Percentiles rank a stretch among this genome's conserved stretches.
Evolutionary conservation across 192 early-diverging fungal species (phyloP).

Genomic region (Backusella tuberculispora): DNA sequence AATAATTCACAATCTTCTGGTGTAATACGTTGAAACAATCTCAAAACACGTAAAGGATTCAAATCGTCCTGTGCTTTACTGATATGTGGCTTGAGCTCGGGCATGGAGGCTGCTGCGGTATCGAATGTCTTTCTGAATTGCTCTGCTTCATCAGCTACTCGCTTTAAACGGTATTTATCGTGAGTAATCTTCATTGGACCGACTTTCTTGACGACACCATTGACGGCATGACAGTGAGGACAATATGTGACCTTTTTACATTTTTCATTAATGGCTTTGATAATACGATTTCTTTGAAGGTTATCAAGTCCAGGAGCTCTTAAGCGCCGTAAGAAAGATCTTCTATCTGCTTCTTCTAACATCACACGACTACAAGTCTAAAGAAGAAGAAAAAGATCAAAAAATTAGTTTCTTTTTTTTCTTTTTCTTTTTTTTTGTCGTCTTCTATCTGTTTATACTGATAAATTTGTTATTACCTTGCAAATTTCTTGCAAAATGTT

Average conservation of each 20-base stretch:
- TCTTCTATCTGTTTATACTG: neutral
- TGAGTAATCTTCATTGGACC: conserved; percentile 94
- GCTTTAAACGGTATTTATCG: conserved; percentile 89
- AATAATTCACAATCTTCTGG: conserved; percentile 96
- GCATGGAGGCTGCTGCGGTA: conserved; percentile 69
- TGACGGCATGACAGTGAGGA: conserved; percentile 78
- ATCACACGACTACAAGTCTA: conserved; percentile 88
- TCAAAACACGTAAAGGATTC: conserved; percentile 85
- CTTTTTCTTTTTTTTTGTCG: neutral
- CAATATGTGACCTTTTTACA: conserved; percentile 92
- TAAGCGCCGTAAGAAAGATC: conserved; percentile 69
- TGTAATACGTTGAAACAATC: conserved; percentile 85
- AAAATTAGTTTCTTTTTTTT: conserved; percentile 10
- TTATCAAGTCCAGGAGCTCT: conserved; percentile 83
- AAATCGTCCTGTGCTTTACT: conserved; percentile 91
- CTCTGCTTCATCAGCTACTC: conserved; percentile 74
- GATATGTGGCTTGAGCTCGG: conserved; percentile 77
- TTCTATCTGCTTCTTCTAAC: conserved; percentile 78
- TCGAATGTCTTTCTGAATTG: conserved; percentile 78
- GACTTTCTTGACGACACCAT: conserved; percentile 94
- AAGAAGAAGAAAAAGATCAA: neutral
- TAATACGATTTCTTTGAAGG: conserved; percentile 71
- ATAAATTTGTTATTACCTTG: conserved; percentile 62
- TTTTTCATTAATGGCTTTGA: conserved; percentile 80
- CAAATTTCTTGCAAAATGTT: conserved; percentile 96